Evolutionary conservation across 192 early-diverging fungal genomes (phyloP), one percentile per base, ranked within the genome.

Genomic region (Diversispora epigaea): DNA sequence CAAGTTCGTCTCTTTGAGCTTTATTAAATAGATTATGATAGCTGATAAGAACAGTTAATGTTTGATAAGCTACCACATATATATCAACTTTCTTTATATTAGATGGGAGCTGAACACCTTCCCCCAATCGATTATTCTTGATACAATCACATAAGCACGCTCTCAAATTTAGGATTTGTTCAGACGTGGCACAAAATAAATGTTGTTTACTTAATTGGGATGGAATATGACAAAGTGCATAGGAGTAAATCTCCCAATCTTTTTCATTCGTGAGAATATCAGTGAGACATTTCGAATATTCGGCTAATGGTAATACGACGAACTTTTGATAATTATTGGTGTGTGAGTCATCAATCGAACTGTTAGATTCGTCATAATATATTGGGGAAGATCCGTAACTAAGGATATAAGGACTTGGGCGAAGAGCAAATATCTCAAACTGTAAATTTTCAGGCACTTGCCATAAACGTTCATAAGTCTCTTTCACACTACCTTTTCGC

Each of bases 121-220:
- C 60, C 2, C 6, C 45, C 22, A 74, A 57, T 11, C 58, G 39
- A 64, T 89, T 87, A 9, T 82, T 78, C 2, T 80, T 68, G 15
- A 91, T 88, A 70, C 86, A 82, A 45, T 90, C 88, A 17, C 87
- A 89, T 10, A 92, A 76, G 40, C 80, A 62, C 7, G 73, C 77
- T 25, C 86, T 82, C 2, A 95, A 78, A 7, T 72, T 76, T 25
- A 83, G 82, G 1, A 93, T 81, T 71, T 87, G 79, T 32, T 80
- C 72, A 9, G 77, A 77, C n/a, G 86, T 86, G 49, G 83, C 83
- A 60, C 86, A 85, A 72, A 95, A 96, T 32, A 96, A 70, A 50
- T 87, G 86, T 62, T 91, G 86, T 71, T 91, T 93, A 22, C 84
- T 84, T 4, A 98, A 80, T 80, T 96, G 95, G 6, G 76, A 64